A percentile compares a stretch with the other conserved stretches of the same genome.
Evolutionary conservation across 2,329 filamentous ascomycete species (phyloP).

Genomic region (Stagonosporopsis tanaceti): DNA sequence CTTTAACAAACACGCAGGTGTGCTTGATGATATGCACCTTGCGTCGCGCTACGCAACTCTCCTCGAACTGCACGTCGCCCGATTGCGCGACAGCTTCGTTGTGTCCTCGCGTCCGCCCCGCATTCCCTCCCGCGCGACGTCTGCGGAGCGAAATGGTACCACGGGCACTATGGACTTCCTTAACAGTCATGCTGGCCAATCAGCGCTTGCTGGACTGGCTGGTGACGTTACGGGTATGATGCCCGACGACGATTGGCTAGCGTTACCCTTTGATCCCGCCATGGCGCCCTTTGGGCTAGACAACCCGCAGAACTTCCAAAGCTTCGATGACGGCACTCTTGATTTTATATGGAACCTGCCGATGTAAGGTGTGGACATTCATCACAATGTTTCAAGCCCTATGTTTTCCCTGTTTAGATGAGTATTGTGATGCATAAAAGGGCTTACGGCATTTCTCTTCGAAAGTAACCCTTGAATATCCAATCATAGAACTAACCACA

Average conservation of each 20-base stretch:
- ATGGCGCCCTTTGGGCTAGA: constrained; percentile 51
- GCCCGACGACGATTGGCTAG: constrained; percentile 50
- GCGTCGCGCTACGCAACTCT: constrained; percentile 61
- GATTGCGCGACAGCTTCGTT: constrained; percentile 48
- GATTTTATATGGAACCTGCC: constrained; percentile 53
- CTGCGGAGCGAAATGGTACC: constrained; percentile 41
- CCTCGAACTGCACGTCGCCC: constrained; percentile 53
- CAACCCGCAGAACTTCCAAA: constrained; percentile 45
- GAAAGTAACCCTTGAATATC: neutral
- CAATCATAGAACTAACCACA: neutral
- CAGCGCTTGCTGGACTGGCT: constrained; percentile 45
- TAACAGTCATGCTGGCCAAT: constrained; percentile 47
- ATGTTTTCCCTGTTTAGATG: too few relatives aligned
- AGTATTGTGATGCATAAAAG: neutral
- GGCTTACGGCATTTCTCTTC: neutral
- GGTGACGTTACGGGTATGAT: constrained; percentile 47
- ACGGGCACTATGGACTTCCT: constrained; percentile 47
- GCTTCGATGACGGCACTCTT: constrained; percentile 49
- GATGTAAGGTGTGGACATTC: constrained; percentile 24
- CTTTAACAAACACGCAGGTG: constrained; percentile 36
- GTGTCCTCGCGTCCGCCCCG: constrained; percentile 48
- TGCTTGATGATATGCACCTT: constrained; percentile 61
- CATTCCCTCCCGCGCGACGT: constrained; percentile 42
- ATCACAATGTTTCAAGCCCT: neutral
- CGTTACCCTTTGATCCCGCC: constrained; percentile 49